phyloP scores from a whole-genome alignment of 345 rosid species.

The Citrus cavaleriei region DNA sequence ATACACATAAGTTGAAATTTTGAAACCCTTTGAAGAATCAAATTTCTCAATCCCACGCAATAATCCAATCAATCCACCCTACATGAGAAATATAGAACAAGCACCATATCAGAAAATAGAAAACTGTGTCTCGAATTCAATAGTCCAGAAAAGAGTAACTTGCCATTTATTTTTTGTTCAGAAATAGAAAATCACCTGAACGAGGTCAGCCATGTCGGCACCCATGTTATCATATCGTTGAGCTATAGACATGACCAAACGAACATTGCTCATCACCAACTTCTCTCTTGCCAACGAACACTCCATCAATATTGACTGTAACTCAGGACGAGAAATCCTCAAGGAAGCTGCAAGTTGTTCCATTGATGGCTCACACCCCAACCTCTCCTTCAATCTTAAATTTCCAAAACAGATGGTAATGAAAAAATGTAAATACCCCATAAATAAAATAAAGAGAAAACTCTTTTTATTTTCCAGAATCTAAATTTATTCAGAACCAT shows the following conservation, averaged over 20 bases:
- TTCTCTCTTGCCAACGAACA: constrained; percentile 85
- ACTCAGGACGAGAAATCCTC: constrained; percentile 67
- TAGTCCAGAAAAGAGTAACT: neutral
- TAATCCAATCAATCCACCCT: constrained; percentile 96
- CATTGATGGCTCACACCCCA: constrained; percentile 88
- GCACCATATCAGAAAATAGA: neutral
- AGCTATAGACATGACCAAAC: constrained; percentile 94
- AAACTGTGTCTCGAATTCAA: neutral
- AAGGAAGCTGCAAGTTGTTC: constrained; percentile 78
- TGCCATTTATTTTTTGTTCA: neutral
- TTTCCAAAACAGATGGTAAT: neutral
- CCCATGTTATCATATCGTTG: constrained; percentile 88
- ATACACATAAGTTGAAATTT: constrained; percentile 95
- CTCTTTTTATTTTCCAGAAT: neutral
- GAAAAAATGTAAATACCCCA: neutral
- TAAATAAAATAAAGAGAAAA: neutral
- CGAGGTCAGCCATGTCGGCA: constrained; percentile 93
- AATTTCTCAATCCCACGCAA: constrained; percentile 94
- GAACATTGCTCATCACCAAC: constrained; percentile 96
- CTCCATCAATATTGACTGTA: constrained; percentile 63
- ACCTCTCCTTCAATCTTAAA: constrained; percentile 64
- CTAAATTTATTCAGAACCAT: neutral
- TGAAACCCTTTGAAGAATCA: constrained; percentile 94
- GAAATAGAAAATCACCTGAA: constrained; percentile 59
- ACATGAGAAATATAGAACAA: constrained; percentile 11